Base-by-base conservation (phyloP, 768 basidiomycete species). In the Boletus rubropictus region DNA sequence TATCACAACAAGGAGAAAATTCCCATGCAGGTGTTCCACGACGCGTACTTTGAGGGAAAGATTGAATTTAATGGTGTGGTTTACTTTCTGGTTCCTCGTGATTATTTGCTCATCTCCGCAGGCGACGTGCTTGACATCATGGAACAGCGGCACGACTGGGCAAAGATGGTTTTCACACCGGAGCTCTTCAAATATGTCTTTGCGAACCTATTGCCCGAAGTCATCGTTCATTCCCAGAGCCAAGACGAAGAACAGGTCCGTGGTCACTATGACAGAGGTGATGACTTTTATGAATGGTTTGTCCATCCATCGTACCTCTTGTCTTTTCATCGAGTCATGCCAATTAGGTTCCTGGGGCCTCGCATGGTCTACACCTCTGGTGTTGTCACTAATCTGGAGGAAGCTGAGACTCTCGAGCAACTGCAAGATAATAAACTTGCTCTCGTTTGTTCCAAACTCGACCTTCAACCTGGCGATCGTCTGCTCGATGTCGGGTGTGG, bases 321-420 rank as follows among this genome's bases (percentile, higher is more conserved):
- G 0, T 24, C 1, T 20, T 12, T 12, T 28, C 1, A 12, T 12
- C 46, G 4, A 52, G 3, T 3, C 40, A 5, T 46, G 35, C 7
- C 10, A 12, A 2, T 4, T 21, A 86, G 86, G 88, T 95, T 95
- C 80, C 78, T 96, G 35, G 92, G 92, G 9, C 87, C 89, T 5
- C 86, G 90, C 51, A 96, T 96, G 95, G 81, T 99, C 63, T 99
- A 98, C 68, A 99, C 96, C 10, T 94, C 89, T 22, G 96, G 96
- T 53, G 75, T 99, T 43, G 78, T 97, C 46, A 71, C 72, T 21
- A 81, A 87, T 62, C 69, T 86, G 49, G 78, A 79, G 54, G 70
- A 73, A 34, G 74, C 84, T 52, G 86, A 97, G 66, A 82, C 90
- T 11, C 78, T 99, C 39, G 95, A 98, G 65, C 77, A 92, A 55